These are phyloP conservation scores for Mycena vulgaris DNA, from an alignment of 768 basidiomycete species.

Conservation along the genomic window DNA sequence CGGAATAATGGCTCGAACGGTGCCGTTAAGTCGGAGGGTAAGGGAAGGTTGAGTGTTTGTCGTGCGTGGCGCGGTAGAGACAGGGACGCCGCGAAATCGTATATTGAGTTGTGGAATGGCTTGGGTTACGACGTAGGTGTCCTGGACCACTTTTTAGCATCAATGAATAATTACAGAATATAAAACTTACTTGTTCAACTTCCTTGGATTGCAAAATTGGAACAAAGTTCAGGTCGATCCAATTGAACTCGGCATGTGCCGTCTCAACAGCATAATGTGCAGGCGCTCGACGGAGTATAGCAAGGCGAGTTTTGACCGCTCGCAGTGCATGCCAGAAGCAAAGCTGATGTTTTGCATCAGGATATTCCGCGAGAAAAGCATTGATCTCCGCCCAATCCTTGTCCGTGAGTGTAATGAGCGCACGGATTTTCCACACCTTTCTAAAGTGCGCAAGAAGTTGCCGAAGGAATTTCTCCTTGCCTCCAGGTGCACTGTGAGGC, in stretches of 20 bases:
- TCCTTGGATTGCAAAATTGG: constrained; percentile 41
- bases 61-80: not conserved
- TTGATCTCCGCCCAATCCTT: constrained; percentile 57
- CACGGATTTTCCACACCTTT: constrained; percentile 36
- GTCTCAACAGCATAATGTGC: constrained; percentile 45
- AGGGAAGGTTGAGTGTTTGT: not conserved
- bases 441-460: constrained; percentile 44
- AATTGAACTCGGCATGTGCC: constrained; percentile 45
- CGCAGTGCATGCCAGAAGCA: constrained; percentile 56
- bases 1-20: not conserved
- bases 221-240: constrained; percentile 45
- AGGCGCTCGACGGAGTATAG: constrained; percentile 44
- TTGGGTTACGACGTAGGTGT: constrained; percentile 5
- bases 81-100: not conserved
- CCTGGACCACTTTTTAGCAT: constrained; percentile 8
- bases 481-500: constrained; percentile 3
- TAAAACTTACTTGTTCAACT: not conserved
- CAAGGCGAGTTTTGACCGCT: constrained; percentile 46
- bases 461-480: constrained; percentile 47
- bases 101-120: constrained; percentile 5
- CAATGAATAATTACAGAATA: not conserved
- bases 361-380: constrained; percentile 43
- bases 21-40: not conserved
- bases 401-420: constrained; percentile 47
- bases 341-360: constrained; percentile 54